Evolutionary conservation across 1,139 yeast genomes (phyloP).

Genomic region (Hyphopichia burtonii): DNA sequence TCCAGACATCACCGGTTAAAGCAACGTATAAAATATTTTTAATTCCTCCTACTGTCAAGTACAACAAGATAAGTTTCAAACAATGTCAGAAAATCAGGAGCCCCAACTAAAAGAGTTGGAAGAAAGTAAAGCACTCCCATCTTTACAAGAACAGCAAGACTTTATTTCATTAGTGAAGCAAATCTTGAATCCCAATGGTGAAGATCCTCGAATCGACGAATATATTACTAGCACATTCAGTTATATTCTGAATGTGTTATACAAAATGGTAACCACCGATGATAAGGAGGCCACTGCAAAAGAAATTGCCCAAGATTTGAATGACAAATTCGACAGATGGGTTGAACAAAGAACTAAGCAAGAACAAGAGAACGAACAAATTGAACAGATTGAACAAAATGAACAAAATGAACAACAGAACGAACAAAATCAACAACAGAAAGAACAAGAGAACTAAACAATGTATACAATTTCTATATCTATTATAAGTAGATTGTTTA

Average conservation of each 20-base stretch:
- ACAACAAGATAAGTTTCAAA: neutral
- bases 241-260: constrained; percentile 27
- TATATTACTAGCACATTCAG: constrained; percentile 29
- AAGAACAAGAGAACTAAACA: neutral
- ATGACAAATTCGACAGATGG: constrained; percentile 30
- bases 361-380: neutral
- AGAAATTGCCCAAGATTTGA: constrained; percentile 41
- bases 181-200: constrained; percentile 29
- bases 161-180: constrained; percentile 15
- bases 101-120: neutral
- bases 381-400: too few species aligned
- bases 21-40: neutral
- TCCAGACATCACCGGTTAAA: too few species aligned
- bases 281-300: constrained; percentile 36
- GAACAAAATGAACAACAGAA: too few species aligned
- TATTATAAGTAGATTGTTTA: constrained; percentile 35
- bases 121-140: constrained; percentile 7
- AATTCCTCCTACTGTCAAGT: too few species aligned
- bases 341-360: constrained; percentile 12
- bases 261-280: constrained; percentile 29
- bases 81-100: constrained; percentile 2
- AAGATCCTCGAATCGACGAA: constrained; percentile 25
- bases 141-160: constrained; percentile 17
- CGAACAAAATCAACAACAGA: neutral
- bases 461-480: constrained; percentile 59